A percentile compares a stretch with the other conserved stretches of the same genome.
Evolutionary conservation across 371 early-diverging fungal species (phyloP).

Genomic region (Mortierella sp.): DNA sequence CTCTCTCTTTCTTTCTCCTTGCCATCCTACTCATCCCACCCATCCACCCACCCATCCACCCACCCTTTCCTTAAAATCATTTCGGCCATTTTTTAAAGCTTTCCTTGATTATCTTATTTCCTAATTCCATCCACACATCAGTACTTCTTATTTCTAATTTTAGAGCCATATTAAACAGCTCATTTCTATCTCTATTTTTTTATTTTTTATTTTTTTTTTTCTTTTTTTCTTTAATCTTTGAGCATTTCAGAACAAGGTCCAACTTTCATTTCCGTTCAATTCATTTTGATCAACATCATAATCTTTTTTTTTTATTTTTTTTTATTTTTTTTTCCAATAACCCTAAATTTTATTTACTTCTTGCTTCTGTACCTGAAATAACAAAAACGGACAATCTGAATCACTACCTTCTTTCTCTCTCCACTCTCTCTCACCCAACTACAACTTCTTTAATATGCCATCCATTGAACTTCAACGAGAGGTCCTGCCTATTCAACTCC

Average conservation of each 20-base stretch:
- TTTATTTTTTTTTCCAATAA: neutral
- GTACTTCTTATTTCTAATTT: too few relatives aligned
- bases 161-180: too few relatives aligned
- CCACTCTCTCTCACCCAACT: neutral
- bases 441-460: slow-evolving; percentile 19
- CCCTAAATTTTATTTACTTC: neutral
- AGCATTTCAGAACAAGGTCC: too few relatives aligned
- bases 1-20: neutral
- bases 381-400: neutral
- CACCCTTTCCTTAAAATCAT: neutral
- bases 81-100: neutral
- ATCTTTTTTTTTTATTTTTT: neutral
- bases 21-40: neutral
- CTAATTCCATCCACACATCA: too few relatives aligned
- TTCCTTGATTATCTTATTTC: neutral
- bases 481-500: slow-evolving; percentile 41
- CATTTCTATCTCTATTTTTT: too few relatives aligned
- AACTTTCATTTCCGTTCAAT: too few relatives aligned
- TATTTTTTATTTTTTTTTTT: too few relatives aligned
- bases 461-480: slow-evolving; percentile 39
- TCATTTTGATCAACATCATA: neutral
- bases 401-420: neutral
- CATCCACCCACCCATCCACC: neutral
- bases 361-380: neutral
- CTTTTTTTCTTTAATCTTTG: too few relatives aligned